Evolutionary conservation across 1,139 yeast species (phyloP), one percentile per base, ranked within the genome.

Genomic region (Yamadazyma spencermartinsiae): DNA sequence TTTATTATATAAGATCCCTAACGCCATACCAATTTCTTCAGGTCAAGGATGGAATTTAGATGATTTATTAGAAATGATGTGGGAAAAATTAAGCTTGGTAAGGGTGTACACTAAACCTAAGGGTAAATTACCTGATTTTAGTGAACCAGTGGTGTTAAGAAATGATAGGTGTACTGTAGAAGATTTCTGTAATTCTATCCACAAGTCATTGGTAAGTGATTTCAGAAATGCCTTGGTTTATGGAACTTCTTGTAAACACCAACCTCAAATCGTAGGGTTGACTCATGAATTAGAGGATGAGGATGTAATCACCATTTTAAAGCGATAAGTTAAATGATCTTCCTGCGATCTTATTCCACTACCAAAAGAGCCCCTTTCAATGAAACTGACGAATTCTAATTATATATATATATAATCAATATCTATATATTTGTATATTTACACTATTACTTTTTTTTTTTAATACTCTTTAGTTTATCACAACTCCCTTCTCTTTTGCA

Each of bases 31-130:
- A 31, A 90, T 92, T 45, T 87, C 96, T 6, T 85, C 96, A 5
- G 98, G 95, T 45, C 79, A 86, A 58, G 96, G 94, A 48, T 92
- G 98, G 98, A 92, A 92, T 58, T 72, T 94, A 58, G 98, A 92
- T 61, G 98, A 90, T 65, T 74, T 92, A 51, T 72, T 92, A 48
- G 96, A 90, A 57, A 74, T 81, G 58, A 94, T 92, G 97, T 92
- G 99, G 99, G 84, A 81, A 36, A 79, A 84, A 55, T 76, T 92
- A 54, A 82, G 86, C 51, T 72, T 92, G 60, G 98, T 90, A 15
- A 80, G 99, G 57, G 97, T 92, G 12, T 92, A 90, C 65, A 92
- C 99, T 8, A 92, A 92, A 60, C 98, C 98, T 36, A 92, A 89
- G 73, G 98, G 98, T 21, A 79, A 74, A 51, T 72, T 84, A 52